Conservation (phyloP, 1,284 basidiomycete genomes). For the Trichosporon sp. region DNA sequence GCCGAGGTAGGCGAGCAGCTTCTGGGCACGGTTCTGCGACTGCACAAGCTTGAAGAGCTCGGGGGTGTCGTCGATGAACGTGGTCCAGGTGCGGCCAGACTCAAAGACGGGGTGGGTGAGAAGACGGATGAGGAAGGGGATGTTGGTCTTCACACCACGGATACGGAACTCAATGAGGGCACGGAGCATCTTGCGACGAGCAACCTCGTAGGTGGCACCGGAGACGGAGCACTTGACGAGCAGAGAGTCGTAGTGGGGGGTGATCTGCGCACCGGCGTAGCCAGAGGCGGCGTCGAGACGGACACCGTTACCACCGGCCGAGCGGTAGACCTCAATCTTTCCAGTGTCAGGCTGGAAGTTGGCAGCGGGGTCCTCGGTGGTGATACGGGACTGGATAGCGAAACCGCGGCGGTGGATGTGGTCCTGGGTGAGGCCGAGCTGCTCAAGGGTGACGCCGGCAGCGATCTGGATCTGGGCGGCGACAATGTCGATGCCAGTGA, state of each 20-base stretch:
- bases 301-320: slow-evolving; percentile 97
- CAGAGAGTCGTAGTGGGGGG: slow-evolving; percentile 97
- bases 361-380: slow-evolving; percentile 90
- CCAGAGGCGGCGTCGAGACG: slow-evolving; percentile 95
- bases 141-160: slow-evolving; percentile 99
- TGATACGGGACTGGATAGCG: slow-evolving; percentile 98
- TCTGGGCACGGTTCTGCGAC: slow-evolving; percentile 97
- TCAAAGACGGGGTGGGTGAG: slow-evolving; percentile 98
- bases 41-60: slow-evolving; percentile 98
- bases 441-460: slow-evolving; percentile 88
- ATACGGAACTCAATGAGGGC: slow-evolving; percentile 99
- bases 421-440: slow-evolving; percentile 95
- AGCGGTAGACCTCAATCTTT: slow-evolving; percentile 98
- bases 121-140: slow-evolving; percentile 97
- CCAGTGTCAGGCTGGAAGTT: slow-evolving; percentile 98
- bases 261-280: slow-evolving; percentile 98
- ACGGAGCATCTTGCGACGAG: slow-evolving; percentile 96
- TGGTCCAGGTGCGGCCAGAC: slow-evolving; percentile 96
- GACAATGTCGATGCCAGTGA: slow-evolving; percentile 97
- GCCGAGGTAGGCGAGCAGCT: slow-evolving; percentile 91
- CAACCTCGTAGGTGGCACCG: slow-evolving; percentile 97
- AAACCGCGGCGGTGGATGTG: slow-evolving; percentile 93
- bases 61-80: slow-evolving; percentile 98
- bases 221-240: slow-evolving; percentile 95
- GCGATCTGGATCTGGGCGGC: slow-evolving; percentile 98